Conservation (phyloP, 1,284 basidiomycete species). For the Schizopora paradoxa region DNA sequence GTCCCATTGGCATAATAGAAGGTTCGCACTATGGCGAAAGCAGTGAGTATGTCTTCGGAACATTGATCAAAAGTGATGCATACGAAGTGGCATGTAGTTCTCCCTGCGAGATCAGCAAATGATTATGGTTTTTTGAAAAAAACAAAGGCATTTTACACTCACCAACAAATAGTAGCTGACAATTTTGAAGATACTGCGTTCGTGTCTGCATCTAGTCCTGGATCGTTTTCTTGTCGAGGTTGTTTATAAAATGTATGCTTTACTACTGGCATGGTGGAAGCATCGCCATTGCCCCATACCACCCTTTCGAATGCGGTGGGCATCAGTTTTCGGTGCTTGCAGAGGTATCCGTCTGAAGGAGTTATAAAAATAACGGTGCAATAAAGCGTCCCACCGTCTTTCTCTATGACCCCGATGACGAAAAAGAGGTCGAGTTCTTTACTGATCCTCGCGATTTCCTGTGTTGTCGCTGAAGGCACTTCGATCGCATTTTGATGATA, state of each 20-base stretch:
- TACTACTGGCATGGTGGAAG: slow-evolving; percentile 43
- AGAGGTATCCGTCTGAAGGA: slow-evolving; percentile 50
- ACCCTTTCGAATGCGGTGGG: slow-evolving; percentile 66
- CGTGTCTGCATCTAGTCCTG: too few relatives aligned
- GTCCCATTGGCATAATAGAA: slow-evolving; percentile 60
- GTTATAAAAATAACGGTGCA: slow-evolving; percentile 66
- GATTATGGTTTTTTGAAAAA: not conserved
- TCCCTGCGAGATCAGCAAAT: slow-evolving; percentile 41
- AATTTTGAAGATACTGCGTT: slow-evolving; percentile 37
- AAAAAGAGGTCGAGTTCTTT: slow-evolving; percentile 50
- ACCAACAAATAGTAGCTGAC: slow-evolving; percentile 67
- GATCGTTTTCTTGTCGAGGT: too few relatives aligned
- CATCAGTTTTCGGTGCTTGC: slow-evolving; percentile 68
- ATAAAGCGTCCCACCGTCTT: slow-evolving; percentile 61
- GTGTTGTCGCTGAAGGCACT: slow-evolving; percentile 46
- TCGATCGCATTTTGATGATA: slow-evolving; percentile 55
- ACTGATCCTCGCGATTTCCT: slow-evolving; percentile 47
- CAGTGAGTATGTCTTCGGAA: not conserved
- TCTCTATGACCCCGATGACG: slow-evolving; percentile 66
- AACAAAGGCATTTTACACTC: slow-evolving; percentile 24
- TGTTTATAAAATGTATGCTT: slow-evolving; percentile 29
- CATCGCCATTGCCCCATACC: slow-evolving; percentile 64
- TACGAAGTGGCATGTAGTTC: slow-evolving; percentile 71
- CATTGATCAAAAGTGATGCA: slow-evolving; percentile 19
- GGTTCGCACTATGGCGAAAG: slow-evolving; percentile 40